A percentile compares a stretch with the other conserved stretches of the same genome.
Evolutionary conservation across 2,329 filamentous ascomycete genomes (phyloP).

Genomic region (Metarhizium sp.): DNA sequence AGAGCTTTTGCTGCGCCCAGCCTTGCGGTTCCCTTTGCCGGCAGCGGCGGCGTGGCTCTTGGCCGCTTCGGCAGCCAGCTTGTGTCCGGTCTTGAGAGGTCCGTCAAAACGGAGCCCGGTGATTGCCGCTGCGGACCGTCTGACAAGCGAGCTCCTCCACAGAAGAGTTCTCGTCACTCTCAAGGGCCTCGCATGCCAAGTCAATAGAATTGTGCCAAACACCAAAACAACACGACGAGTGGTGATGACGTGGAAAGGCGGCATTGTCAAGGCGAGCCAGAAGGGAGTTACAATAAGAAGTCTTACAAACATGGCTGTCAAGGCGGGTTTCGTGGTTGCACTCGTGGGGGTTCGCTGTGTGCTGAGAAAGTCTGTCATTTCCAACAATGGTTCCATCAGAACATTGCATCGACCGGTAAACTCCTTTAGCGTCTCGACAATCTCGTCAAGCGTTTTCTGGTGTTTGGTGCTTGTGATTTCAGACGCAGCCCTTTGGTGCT

Average conservation of each 20-base stretch:
- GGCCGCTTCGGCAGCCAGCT: constrained; percentile 14
- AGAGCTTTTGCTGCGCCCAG: constrained; percentile 42
- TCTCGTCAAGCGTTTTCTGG: constrained; percentile 94
- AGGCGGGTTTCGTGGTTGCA: constrained; percentile 79
- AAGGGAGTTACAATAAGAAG: constrained; percentile 81
- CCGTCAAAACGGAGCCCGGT: constrained; percentile 71
- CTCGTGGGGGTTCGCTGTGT: constrained; percentile 85
- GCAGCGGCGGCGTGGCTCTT: constrained; percentile 11
- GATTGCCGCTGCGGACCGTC: constrained; percentile 58
- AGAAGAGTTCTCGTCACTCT: constrained; percentile 78
- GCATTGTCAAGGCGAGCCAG: constrained; percentile 76
- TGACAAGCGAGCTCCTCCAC: constrained; percentile 75
- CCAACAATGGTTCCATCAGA: constrained; percentile 77
- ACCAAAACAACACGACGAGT: constrained; percentile 76
- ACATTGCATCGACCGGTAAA: constrained; percentile 91
- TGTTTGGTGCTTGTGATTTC: constrained; percentile 62
- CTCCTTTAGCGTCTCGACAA: constrained; percentile 84
- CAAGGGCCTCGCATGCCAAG: constrained; percentile 85
- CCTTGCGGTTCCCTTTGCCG: constrained; percentile 17
- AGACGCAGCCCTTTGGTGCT: constrained; percentile 36
- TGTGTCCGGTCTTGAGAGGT: constrained; percentile 25
- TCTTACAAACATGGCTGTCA: constrained; percentile 82
- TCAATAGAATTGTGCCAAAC: constrained; percentile 76
- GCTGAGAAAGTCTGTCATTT: constrained; percentile 86
- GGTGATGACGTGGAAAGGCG: constrained; percentile 77